phyloP scores from a whole-genome alignment of 441 rosid genomes.

The Erysimum cheiri region DNA sequence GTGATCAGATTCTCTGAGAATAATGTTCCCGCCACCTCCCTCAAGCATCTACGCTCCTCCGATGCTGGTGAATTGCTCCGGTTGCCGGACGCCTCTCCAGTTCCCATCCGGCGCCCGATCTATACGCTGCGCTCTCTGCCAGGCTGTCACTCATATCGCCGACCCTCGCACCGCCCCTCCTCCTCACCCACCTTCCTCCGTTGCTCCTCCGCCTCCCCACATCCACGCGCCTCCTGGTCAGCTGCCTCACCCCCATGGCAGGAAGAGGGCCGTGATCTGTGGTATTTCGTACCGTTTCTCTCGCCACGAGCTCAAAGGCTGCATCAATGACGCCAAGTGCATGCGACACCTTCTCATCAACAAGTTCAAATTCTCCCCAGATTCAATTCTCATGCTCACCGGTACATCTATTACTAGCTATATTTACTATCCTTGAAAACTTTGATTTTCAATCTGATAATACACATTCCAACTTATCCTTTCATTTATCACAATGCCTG shows the following conservation, averaged over 20 bases:
- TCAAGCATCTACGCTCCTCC: slow-evolving; percentile 42
- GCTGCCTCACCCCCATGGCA: slow-evolving; percentile 68
- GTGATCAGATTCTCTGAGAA: slow-evolving; percentile 24
- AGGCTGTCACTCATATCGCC: slow-evolving; percentile 76
- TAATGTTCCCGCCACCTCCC: slow-evolving; percentile 50
- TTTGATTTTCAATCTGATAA: background rate
- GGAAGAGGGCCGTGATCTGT: slow-evolving; percentile 86
- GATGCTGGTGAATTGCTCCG: slow-evolving; percentile 83
- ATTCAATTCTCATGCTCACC: slow-evolving; percentile 86
- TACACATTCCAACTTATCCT: background rate
- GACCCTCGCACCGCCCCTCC: slow-evolving; percentile 64
- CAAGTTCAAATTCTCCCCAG: slow-evolving; percentile 70
- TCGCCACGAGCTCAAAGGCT: slow-evolving; percentile 88
- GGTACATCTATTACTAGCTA: slow-evolving; percentile 48
- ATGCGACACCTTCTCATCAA: slow-evolving; percentile 83
- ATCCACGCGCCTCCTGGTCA: slow-evolving; percentile 61
- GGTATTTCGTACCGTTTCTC: slow-evolving; percentile 83
- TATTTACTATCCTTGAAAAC: background rate
- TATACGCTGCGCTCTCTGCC: slow-evolving; percentile 86
- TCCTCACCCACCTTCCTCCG: slow-evolving; percentile 40
- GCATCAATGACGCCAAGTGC: slow-evolving; percentile 95
- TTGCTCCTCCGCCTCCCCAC: slow-evolving; percentile 49
- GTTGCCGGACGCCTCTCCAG: slow-evolving; percentile 79
- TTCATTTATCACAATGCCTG: background rate
- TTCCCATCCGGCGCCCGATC: slow-evolving; percentile 84